Percentiles rank a stretch among this genome's conserved stretches.
phyloP scores from a whole-genome alignment of 2,329 filamentous ascomycete species.

The Blastomyces gilchristii region DNA sequence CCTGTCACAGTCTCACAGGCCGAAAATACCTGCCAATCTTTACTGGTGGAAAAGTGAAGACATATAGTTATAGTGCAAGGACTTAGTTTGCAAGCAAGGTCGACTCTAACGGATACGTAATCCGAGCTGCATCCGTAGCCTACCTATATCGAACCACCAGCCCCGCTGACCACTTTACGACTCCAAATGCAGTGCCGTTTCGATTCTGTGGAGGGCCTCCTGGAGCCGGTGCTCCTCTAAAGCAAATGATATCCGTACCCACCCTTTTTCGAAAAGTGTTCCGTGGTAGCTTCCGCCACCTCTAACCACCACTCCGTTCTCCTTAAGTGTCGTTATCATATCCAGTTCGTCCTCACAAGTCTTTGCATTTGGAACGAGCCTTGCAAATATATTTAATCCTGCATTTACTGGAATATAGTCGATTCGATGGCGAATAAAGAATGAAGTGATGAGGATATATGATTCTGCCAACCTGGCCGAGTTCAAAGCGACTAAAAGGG shows the following conservation, averaged over 20 bases:
- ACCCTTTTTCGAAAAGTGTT: slow-evolving; percentile 19
- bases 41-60: background rate
- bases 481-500: slow-evolving; percentile 19
- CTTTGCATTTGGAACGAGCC: slow-evolving; percentile 15
- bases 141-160: background rate
- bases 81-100: background rate
- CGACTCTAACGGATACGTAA: background rate
- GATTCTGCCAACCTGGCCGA: slow-evolving; percentile 17
- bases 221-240: slow-evolving; percentile 14
- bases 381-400: slow-evolving; percentile 21
- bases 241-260: slow-evolving; percentile 21
- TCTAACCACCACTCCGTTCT: slow-evolving; percentile 18
- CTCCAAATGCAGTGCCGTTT: slow-evolving; percentile 9
- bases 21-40: background rate
- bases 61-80: background rate
- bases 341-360: slow-evolving; percentile 21
- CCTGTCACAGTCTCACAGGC: background rate
- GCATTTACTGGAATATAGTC: slow-evolving; percentile 20
- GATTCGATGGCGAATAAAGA: slow-evolving; percentile 18
- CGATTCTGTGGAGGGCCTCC: slow-evolving; percentile 17
- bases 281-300: slow-evolving; percentile 17
- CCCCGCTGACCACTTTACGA: background rate
- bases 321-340: slow-evolving; percentile 15
- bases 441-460: slow-evolving; percentile 19
- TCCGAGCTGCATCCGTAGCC: too few species aligned